Evolutionary conservation across 768 basidiomycete species (phyloP), one percentile per base, ranked within the genome.

Genomic region (Tricholoma hemisulphureum): DNA sequence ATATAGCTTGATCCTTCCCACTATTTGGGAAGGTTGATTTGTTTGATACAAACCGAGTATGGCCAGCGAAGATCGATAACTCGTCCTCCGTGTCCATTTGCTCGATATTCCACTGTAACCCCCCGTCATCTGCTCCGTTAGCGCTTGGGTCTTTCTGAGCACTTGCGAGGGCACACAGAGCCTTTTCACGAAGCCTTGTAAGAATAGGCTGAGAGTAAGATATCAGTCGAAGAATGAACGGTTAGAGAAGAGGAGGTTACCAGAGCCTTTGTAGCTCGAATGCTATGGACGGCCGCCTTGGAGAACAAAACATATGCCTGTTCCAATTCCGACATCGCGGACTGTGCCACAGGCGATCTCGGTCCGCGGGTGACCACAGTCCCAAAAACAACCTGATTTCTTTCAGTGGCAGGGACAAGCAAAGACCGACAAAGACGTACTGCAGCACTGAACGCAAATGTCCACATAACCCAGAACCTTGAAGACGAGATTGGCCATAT

Each of bases 361-460:
- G 91, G 91, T 3, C 86, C 84, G 26, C 87, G 82, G 2, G 87
- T 89, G 2, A 88, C 91, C 18, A 93, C 86, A 4, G 88, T 86
- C 3, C 89, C 91, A 63, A 92, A 88, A 14, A 92, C 86, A 9
- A 90, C 80, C 89, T 91, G 57, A 39, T 10, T 9, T 28, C 7
- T 34, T 20, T 24, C 20, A 23, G 23, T 13, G 24, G 41, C 26
- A 29, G 28, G 8, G 29, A 18, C 3, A 48, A 10, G 55, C 21
- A 56, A 23, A 9, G 31, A 10, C 21, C 20, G 13, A 48, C 4
- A 11, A 39, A 10, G 45, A 65, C 77, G 53, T 49, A 84, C 80
- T 52, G 79, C 82, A 26, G 85, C 80, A 10, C 78, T 80, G 63
- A 84, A 84, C 10, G 77, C 80, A 65, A 75, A 83, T 3, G 83